A percentile compares a stretch with the other conserved stretches of the same genome.
phyloP scores from a whole-genome alignment of 805 yeast species.

The Barnettozyma populi region DNA sequence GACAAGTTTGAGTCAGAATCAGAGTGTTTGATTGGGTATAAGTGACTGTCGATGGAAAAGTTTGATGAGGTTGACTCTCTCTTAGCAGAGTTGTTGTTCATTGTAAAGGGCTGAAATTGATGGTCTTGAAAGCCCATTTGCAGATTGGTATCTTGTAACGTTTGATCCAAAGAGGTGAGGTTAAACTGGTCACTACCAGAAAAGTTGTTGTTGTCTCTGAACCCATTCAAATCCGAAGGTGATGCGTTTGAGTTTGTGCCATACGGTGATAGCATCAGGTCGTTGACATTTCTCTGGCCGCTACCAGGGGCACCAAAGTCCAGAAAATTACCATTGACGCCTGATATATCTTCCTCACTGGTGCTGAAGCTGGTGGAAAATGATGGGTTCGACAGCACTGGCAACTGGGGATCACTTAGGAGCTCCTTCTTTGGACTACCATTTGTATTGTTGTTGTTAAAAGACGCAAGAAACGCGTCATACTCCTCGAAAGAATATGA shows the following conservation, averaged over 20 bases:
- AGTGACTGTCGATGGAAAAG: constrained; percentile 2
- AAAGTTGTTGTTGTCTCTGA: background rate
- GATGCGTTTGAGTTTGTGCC: constrained; percentile 7
- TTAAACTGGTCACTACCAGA: constrained; percentile 4
- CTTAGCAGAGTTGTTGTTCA: background rate
- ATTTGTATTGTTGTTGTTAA: constrained; percentile 10
- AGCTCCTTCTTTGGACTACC: constrained; percentile 6
- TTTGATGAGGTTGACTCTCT: constrained; percentile 6
- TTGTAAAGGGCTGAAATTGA: background rate
- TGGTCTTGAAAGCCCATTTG: background rate
- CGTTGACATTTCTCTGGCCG: constrained; percentile 1
- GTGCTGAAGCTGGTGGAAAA: constrained; percentile 7
- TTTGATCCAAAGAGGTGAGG: constrained; percentile 5
- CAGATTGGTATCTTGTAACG: background rate
- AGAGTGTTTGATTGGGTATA: constrained; percentile 5
- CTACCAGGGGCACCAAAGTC: background rate
- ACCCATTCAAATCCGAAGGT: background rate
- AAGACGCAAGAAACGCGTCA: constrained; percentile 27
- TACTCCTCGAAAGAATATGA: constrained; percentile 28
- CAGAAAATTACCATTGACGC: constrained; percentile 1
- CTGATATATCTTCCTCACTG: constrained; percentile 10
- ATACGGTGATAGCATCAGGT: constrained; percentile 9
- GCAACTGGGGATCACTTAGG: constrained; percentile 8
- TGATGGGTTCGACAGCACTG: constrained; percentile 11
- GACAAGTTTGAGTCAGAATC: constrained; percentile 18